Base-by-base conservation (phyloP, 2,329 filamentous ascomycete genomes). In the Gnomoniopsis sp. region DNA sequence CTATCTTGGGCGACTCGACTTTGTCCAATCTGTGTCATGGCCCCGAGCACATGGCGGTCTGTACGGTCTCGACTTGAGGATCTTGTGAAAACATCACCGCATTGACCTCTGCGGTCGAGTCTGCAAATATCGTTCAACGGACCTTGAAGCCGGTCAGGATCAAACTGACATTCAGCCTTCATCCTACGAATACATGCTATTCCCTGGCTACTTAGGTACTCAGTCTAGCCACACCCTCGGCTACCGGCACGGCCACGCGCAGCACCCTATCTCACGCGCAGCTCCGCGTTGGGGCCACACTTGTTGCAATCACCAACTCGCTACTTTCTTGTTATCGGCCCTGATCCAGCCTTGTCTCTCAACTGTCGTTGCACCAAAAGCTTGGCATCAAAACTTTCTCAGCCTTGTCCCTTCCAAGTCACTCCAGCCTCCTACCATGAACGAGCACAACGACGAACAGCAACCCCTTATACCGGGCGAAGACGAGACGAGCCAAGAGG, bases 381-480 rank as follows among this genome's bases (percentile, higher is more conserved):
- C 50, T 58, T 57, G 55, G 55, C 55, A 53, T 48, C 49, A 14
- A 34, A 43, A 1, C 23, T 14, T 22, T 41, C 10, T 43, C 55
- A 49, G 55, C 50, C 55, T 58, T n/a, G 34, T 33, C 43, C 43
- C 43, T 46, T 46, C 43, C 6, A 19, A 19, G 43, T 11, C 19
- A 11, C 19, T 6, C 43, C 19, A 19, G 6, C 19, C 17, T 19
- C 43, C 44, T 17, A 43, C 53, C 11, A 61, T 61, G 59, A 52
- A 52, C 46, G 43, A 44, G n/a, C 50, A 58, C 38, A 19, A 22
- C 46, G 43, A 41, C 49, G 59, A 61, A 36, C 59, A 61, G 51
- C 52, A 61, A 49, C 49, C 59, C 14, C 59, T 61, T 41, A 46
- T 61, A n/a, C 21, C 21, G 44, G 21, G 23, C 12, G 36, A 59